A percentile compares a stretch with the other conserved stretches of the same genome.
Conservation (phyloP, 2,329 filamentous ascomycete genomes). For the Zasmidium citrigriseum region DNA sequence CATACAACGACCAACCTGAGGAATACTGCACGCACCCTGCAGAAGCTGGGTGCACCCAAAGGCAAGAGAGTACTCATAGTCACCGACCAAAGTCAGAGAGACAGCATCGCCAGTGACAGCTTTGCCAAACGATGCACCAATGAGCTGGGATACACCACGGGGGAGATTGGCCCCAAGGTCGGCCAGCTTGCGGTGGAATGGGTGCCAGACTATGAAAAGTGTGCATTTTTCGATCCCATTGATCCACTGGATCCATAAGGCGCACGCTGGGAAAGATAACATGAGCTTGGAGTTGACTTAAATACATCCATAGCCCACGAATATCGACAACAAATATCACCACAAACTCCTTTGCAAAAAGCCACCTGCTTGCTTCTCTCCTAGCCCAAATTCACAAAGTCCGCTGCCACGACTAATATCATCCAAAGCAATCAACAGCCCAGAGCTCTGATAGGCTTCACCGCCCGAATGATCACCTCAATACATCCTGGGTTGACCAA, state of each 20-base stretch:
- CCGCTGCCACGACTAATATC: too few relatives aligned
- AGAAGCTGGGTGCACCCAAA: background rate
- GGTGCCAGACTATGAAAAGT: background rate
- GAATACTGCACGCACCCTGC: background rate
- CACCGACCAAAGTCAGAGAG: background rate
- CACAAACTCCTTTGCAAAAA: too few relatives aligned
- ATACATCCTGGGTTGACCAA: too few relatives aligned
- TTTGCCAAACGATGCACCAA: background rate
- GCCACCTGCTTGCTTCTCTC: too few relatives aligned
- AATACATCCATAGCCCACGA: too few relatives aligned
- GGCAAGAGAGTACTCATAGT: background rate
- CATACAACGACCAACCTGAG: constrained; percentile 3
- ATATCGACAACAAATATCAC: too few relatives aligned
- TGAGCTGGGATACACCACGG: background rate
- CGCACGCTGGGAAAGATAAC: too few relatives aligned
- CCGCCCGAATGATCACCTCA: too few relatives aligned
- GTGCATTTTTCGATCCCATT: background rate
- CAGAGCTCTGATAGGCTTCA: too few relatives aligned
- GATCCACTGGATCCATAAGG: constrained; percentile 2
- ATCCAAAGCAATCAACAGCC: too few relatives aligned
- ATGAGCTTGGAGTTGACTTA: too few relatives aligned
- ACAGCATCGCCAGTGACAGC: constrained; percentile 2
- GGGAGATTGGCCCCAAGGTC: background rate
- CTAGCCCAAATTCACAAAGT: too few relatives aligned
- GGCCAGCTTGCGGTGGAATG: background rate